Conservation (phyloP, 768 basidiomycete species). For the Termitomyces sp. region DNA sequence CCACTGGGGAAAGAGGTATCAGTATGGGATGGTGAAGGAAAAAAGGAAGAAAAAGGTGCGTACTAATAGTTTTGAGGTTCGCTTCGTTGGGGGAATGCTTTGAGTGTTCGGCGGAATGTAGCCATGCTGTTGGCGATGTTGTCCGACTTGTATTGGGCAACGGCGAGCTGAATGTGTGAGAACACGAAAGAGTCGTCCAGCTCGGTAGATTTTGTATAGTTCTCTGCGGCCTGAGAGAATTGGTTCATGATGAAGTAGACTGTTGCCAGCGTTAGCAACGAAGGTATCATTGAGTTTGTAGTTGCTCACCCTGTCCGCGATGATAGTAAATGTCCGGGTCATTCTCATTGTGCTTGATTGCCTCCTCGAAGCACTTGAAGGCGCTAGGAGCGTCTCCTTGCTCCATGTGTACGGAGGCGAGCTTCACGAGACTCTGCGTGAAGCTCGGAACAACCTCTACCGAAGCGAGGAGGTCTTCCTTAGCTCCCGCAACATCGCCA, state of each 20-base stretch:
- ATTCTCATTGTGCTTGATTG: conserved; percentile 71
- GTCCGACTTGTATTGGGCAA: conserved; percentile 91
- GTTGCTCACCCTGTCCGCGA: conserved; percentile 79
- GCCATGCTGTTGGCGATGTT: conserved; percentile 80
- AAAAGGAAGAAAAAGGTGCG: conserved; percentile 19
- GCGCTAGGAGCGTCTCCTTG: conserved; percentile 75
- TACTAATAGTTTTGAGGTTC: conserved; percentile 96
- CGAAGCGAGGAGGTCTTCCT: conserved; percentile 75
- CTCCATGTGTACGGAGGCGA: conserved; percentile 97
- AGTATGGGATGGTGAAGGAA: not conserved
- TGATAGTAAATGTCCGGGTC: conserved; percentile 99
- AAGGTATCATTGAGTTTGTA: not conserved
- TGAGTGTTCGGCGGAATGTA: conserved; percentile 81
- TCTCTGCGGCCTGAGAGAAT: conserved; percentile 76
- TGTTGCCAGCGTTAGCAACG: conserved; percentile 19
- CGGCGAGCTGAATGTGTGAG: conserved; percentile 94
- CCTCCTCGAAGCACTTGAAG: conserved; percentile 88
- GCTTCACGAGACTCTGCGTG: conserved; percentile 92
- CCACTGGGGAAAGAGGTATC: conserved; percentile 47
- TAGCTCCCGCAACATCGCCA: conserved; percentile 76
- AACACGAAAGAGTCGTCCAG: conserved; percentile 90
- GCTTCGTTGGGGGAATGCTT: conserved; percentile 77
- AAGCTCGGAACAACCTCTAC: conserved; percentile 59
- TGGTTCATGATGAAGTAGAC: conserved; percentile 95
- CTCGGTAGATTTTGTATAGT: conserved; percentile 87